Base-by-base conservation (phyloP, 495 filamentous ascomycete species). In the Evernia prunastri region DNA sequence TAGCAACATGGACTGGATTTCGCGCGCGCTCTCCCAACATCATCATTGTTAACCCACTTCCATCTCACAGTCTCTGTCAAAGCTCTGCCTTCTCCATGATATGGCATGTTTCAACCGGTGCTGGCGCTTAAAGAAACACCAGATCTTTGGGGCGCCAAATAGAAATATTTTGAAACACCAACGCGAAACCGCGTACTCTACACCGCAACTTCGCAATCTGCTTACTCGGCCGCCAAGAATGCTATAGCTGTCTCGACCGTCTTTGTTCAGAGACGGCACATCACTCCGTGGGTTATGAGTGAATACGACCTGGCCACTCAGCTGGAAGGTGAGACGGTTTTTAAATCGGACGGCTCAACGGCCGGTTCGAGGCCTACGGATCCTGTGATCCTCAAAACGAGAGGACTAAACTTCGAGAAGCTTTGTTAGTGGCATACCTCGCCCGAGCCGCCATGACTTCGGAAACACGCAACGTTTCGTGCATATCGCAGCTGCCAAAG, bases 141-240 rank as follows among this genome's bases (percentile, higher is more conserved):
- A 54, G 8, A 54, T 54, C 51, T 54, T 54, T 54, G 51, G 51
- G 51, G 51, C 51, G 51, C 27, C 51, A 54, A 54, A 54, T 33
- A 20, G 29, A 54, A 54, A 33, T 29, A 31, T 54, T 20, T 54
- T 54, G 51, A 54, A 54, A 54, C 51, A 54, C 29, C 27, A 15
- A 17, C 15, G 27, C 27, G 49, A 53, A 31, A 53, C 5, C 51
- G 51, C 51, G 7, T 54, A 54, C 51, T 5, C 2, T 10, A 27
- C 23, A 51, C 17, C 25, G 25, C 25, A 51, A 23, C 20, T 15
- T 53, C 51, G 51, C 25, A 54, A 54, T 54, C 29, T 54, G 51
- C 51, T 54, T 33, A 54, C 51, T 33, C 51, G 51, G 51, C 51
- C 51, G 51, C 51, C 51, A 54, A 54, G 51, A 54, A 54, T 3